Evolutionary conservation across 306 rosid genomes (phyloP), one percentile per base, ranked within the genome.

Genomic region (Lathyrus sativus): DNA sequence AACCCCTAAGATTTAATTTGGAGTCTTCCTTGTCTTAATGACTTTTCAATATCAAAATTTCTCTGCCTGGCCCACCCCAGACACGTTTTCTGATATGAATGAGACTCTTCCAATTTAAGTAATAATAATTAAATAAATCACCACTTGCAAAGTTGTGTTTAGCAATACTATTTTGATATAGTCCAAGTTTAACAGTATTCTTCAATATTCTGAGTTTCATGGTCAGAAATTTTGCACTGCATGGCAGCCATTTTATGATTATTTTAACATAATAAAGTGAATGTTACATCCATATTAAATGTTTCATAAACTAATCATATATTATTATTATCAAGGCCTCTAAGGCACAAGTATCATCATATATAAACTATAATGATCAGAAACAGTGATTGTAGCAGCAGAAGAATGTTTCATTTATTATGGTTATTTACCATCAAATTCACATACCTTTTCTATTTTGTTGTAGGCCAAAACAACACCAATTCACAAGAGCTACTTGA

Each of bases 381-480:
- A 63, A 19, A 31, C 14, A 22, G 14, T 22, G 12, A 53, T 2
- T 53, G 35, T 53, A 53, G 43, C 11, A 53, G 67, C 31, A 51
- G 54, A 11, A 68, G 65, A 76, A 76, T 70, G 67, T 6, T 63
- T 39, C 17, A 44, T 55, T 62, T 54, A 62, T 76, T 54, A 62
- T 76, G 72, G 80, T 9, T 54, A 9, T 70, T 62, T 48, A 63
- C 49, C 7, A 38, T 76, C 67, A 70, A 70, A 54, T 63, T 76
- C 1, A 5, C 35, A 8, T 33, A 3, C 31, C 70, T 80, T 17
- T 3, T 76, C 19, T 67, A 48, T 39, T 44, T 67, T 26, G 48
- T 14, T 28, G 9, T 64, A 19, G 18, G 51, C 1, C 72, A 80
- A 46, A 76, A 72, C 61, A 78, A 1, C 15, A 67, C 60, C 74